Base-by-base conservation (phyloP, 2,329 filamentous ascomycete species). In the Neofusicoccum umdonicola region DNA sequence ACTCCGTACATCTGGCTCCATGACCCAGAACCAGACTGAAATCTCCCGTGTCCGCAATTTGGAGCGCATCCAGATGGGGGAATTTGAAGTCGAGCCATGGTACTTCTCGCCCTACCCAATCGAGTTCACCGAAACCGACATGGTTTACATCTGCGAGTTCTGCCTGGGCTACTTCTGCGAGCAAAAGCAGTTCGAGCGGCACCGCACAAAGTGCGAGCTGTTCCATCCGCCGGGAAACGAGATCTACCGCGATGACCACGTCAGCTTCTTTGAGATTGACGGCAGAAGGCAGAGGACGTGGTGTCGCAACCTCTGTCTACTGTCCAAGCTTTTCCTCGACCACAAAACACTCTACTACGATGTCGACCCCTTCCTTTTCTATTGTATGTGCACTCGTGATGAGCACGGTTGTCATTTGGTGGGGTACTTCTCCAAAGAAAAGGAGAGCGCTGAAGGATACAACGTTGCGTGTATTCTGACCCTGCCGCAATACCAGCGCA, bases 371-470 rank as follows among this genome's bases (percentile, higher is more conserved):
- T 99, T 99, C 75, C 81, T 99, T 41, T 99, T 99, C 81, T 99
- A 99, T 79, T 94, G 97, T 77, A 97, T 99, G 94, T 92, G 92
- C 31, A 90, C 89, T 45, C 88, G 91, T 69, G 91, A 93, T 68
- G 92, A 96, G 57, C 89, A 93, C 71, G 95, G 95, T 13, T 95
- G 90, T 72, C 95, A 98, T 73, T 86, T 99, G 57, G 91, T 99
- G n/a, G 95, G 95, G n/a, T 99, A 97, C 75, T 99, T 99, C 78
- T 96, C 91, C 64, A 99, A 99, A 76, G 95, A 99, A 77, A 99
- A 99, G 71, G 95, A 99, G 78, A 94, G 90, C 44, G 93, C 93
- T 0, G 96, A 99, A 72, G 92, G 91, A 35, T 99, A 98, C 84
- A 99, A 99, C 74, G 90, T 99, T 37, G 96, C 95, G 4, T 99